Percentiles rank a stretch among this genome's conserved stretches.
These are phyloP conservation scores for Boeremia lycopersici DNA, from an alignment of 2,329 filamentous ascomycete genomes.

Conservation along the genomic window DNA sequence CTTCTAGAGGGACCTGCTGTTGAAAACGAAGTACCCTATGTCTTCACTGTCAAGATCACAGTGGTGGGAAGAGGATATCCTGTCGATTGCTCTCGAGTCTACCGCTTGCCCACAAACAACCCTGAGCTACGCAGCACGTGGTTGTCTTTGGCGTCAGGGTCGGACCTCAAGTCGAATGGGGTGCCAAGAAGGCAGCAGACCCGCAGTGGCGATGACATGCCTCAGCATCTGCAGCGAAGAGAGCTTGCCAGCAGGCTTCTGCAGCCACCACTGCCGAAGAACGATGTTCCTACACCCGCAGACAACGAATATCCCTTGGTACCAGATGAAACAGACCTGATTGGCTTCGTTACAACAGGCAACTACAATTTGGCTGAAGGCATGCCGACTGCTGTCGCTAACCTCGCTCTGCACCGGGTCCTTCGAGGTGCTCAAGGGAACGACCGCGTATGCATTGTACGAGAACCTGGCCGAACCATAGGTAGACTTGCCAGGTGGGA, in stretches of 20 bases:
- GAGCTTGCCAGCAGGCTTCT: constrained; percentile 37
- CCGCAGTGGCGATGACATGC: constrained; percentile 23
- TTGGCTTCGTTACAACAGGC: constrained; percentile 90
- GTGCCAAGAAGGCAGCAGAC: constrained; percentile 21
- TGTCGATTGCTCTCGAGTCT: constrained; percentile 76
- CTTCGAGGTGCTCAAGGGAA: constrained; percentile 49
- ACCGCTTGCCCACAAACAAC: constrained; percentile 72
- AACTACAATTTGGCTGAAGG: constrained; percentile 81
- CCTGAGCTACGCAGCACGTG: constrained; percentile 69
- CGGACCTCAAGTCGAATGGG: constrained; percentile 1
- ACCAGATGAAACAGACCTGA: constrained; percentile 75
- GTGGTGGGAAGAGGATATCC: constrained; percentile 74
- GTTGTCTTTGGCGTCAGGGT: constrained; percentile 62
- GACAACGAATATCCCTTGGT: constrained; percentile 65
- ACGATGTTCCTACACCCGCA: constrained; percentile 28
- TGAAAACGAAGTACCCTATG: constrained; percentile 18
- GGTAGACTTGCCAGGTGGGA: constrained; percentile 85
- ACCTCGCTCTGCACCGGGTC: constrained; percentile 66
- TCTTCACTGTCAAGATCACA: constrained; percentile 69
- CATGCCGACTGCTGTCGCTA: constrained; percentile 75
- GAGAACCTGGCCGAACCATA: constrained; percentile 77
- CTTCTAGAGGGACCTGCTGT: constrained; percentile 11
- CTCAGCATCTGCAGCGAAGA: constrained; percentile 24
- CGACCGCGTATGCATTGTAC: constrained; percentile 72
- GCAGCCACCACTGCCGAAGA: constrained; percentile 13